Percentiles rank a stretch among this genome's conserved stretches.
Conservation (phyloP, 2,329 filamentous ascomycete species). For the Paramyrothecium roridum region DNA sequence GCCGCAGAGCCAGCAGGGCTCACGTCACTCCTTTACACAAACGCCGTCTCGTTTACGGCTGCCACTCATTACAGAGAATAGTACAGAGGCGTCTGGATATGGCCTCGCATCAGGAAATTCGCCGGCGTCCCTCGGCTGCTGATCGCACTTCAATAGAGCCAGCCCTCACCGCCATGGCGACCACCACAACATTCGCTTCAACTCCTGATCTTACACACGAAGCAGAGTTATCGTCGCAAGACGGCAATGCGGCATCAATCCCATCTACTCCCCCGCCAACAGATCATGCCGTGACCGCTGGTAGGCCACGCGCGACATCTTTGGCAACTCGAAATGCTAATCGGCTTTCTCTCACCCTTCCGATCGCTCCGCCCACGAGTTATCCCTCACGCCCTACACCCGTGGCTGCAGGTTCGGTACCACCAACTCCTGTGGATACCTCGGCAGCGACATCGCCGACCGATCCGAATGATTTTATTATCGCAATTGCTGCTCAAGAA, state of each 20-base stretch:
- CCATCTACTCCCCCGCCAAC: slow-evolving; percentile 32
- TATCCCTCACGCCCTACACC: slow-evolving; percentile 51
- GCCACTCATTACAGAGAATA: slow-evolving; percentile 24
- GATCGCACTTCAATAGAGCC: slow-evolving; percentile 28
- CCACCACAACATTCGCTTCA: slow-evolving; percentile 9
- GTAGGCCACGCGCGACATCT: slow-evolving; percentile 50
- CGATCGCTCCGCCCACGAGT: slow-evolving; percentile 54
- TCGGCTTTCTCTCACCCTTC: slow-evolving; percentile 58
- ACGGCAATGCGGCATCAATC: slow-evolving; percentile 20
- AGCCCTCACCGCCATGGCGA: slow-evolving; percentile 14
- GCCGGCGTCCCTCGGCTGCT: slow-evolving; percentile 35
- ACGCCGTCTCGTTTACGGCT: slow-evolving; percentile 27
- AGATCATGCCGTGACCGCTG: slow-evolving; percentile 37
- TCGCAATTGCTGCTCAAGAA: slow-evolving; percentile 89
- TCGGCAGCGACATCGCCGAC: slow-evolving; percentile 40
- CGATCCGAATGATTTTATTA: slow-evolving; percentile 70
- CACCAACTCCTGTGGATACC: slow-evolving; percentile 48
- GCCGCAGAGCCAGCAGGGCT: slow-evolving; percentile 31
- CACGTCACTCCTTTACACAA: slow-evolving; percentile 33
- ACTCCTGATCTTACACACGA: slow-evolving; percentile 4
- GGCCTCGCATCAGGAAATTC: slow-evolving; percentile 33
- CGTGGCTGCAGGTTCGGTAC: slow-evolving; percentile 35
- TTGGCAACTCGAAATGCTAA: slow-evolving; percentile 52
- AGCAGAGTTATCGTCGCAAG: slow-evolving; percentile 5
- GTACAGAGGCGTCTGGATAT: slow-evolving; percentile 24